phyloP scores from a whole-genome alignment of 805 yeast species.

The Saturnispora gosingensis region DNA sequence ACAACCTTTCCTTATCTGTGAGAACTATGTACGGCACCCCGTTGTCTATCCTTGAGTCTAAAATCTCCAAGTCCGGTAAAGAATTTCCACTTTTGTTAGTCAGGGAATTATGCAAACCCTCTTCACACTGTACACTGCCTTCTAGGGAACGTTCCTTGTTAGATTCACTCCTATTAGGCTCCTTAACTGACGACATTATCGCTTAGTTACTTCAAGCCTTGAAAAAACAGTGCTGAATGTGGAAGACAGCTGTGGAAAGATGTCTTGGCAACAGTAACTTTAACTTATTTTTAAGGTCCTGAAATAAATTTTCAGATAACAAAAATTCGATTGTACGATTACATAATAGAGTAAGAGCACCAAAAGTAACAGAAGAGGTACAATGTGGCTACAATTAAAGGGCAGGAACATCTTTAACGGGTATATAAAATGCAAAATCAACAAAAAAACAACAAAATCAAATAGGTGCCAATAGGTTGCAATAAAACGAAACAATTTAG shows the following conservation, averaged over 20 bases:
- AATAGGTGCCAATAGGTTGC: neutral
- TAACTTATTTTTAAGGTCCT: no score
- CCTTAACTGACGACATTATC: neutral
- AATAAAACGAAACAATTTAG: neutral
- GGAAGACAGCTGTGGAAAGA: no score
- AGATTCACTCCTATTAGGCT: neutral
- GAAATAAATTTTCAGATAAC: no score
- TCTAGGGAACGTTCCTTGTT: neutral
- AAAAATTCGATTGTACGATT: no score
- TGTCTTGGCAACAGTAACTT: no score
- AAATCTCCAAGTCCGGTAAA: neutral
- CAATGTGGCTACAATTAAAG: no score
- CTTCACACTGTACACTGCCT: neutral
- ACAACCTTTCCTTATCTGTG: slow-evolving; percentile 30
- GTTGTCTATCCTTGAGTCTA: neutral
- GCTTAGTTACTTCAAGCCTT: no score
- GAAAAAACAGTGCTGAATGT: no score
- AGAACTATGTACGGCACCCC: slow-evolving; percentile 36
- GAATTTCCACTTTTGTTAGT: neutral
- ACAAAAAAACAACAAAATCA: neutral
- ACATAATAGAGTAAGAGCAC: no score
- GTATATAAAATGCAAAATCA: neutral
- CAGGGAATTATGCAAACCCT: neutral
- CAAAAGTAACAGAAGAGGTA: no score
- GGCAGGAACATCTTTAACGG: neutral